phyloP scores from a whole-genome alignment of 495 filamentous ascomycete species.

The Aspergillus sclerotiicarbonarius region DNA sequence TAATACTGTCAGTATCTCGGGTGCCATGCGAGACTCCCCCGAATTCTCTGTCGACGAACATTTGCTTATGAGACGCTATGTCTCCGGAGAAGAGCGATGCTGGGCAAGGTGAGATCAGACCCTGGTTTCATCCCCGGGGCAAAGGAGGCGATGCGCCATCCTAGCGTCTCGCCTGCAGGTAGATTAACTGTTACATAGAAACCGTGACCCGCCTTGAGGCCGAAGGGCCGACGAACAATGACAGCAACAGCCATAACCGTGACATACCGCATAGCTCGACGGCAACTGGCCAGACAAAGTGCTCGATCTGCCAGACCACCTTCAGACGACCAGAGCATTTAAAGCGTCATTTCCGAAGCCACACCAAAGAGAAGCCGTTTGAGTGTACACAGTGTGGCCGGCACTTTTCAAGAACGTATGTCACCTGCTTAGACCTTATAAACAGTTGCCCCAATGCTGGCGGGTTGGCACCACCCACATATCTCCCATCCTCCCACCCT shows the following conservation, averaged over 20 bases:
- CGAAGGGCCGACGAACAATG: conserved; percentile 12
- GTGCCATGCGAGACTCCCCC: conserved; percentile 20
- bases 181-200: conserved; percentile 15
- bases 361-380: conserved; percentile 69
- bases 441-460: background rate
- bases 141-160: background rate
- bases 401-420: conserved; percentile 61
- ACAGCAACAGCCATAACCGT: conserved; percentile 22
- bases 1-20: background rate
- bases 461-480: background rate
- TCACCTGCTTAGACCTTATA: conserved; percentile 1
- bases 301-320: conserved; percentile 50
- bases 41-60: conserved; percentile 14
- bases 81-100: conserved; percentile 31
- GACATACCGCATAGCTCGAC: conserved; percentile 17
- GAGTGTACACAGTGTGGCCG: conserved; percentile 65
- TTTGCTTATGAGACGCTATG: conserved; percentile 31
- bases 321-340: conserved; percentile 71
- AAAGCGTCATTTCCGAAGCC: conserved; percentile 68
- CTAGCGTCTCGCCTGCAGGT: background rate
- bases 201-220: conserved; percentile 19
- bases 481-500: background rate
- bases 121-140: background rate
- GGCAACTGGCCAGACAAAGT: conserved; percentile 34
- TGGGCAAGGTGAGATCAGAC: conserved; percentile 21